Evolutionary conservation across 495 filamentous ascomycete genomes (phyloP).

Genomic region (Acidomyces sp.): DNA sequence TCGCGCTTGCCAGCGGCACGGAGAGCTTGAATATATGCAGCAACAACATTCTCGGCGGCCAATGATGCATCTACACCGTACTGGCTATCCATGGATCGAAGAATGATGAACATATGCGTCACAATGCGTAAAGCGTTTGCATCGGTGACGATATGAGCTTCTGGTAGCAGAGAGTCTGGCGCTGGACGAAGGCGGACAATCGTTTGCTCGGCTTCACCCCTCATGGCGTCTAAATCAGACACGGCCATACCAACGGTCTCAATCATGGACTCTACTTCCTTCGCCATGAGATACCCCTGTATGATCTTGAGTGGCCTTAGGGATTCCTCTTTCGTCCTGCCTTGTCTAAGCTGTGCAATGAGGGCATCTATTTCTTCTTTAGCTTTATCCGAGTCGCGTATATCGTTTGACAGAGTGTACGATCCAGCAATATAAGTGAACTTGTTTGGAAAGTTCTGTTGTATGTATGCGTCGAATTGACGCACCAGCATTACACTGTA

Average conservation of each 20-base stretch:
- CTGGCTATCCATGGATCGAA: conserved; percentile 12
- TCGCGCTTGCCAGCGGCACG: conserved; percentile 54
- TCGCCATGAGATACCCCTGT: conserved; percentile 51
- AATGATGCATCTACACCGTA: conserved; percentile 5
- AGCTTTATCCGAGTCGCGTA: conserved; percentile 41
- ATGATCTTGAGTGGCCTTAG: conserved; percentile 47
- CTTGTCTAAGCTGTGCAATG: not conserved
- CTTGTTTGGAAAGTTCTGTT: conserved; percentile 33
- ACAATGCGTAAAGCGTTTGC: conserved; percentile 22
- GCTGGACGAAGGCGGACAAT: not conserved
- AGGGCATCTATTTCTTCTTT: conserved; percentile 33
- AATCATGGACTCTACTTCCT: conserved; percentile 24
- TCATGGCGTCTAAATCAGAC: conserved; percentile 6
- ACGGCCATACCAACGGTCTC: conserved; percentile 10
- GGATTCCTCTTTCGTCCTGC: conserved; percentile 31
- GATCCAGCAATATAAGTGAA: conserved; percentile 26
- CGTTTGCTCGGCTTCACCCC: not conserved
- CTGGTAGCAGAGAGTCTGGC: not conserved
- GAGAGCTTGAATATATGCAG: conserved; percentile 70
- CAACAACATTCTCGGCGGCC: conserved; percentile 45
- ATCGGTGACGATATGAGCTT: conserved; percentile 11
- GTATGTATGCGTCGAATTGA: conserved; percentile 51
- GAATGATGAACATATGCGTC: conserved; percentile 30
- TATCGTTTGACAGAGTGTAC: conserved; percentile 41
- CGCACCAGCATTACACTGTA: conserved; percentile 69